A percentile compares a stretch with the other conserved stretches of the same genome.
Evolutionary conservation across 768 basidiomycete species (phyloP).

Genomic region (Chiua virens): DNA sequence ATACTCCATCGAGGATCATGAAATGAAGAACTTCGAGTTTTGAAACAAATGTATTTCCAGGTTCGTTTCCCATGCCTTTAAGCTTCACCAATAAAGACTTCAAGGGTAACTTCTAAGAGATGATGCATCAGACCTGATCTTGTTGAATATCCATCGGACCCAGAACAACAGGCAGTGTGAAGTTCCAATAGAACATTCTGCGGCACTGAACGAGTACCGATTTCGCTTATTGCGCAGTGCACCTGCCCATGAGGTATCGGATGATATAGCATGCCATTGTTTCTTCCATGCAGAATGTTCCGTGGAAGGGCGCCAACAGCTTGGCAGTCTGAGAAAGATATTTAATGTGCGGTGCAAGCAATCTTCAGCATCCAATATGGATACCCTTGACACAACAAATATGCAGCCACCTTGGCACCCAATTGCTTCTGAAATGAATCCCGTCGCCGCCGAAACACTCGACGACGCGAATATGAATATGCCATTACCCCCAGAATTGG

Average conservation of each 20-base stretch:
- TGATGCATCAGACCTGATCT: too few species aligned
- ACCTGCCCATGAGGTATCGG: neutral
- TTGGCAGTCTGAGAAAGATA: neutral
- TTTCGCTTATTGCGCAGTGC: neutral
- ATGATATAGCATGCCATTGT: neutral
- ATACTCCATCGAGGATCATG: too few species aligned
- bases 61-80: too few species aligned
- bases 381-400: neutral
- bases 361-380: neutral
- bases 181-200: too few species aligned
- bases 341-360: neutral
- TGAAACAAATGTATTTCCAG: too few species aligned
- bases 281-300: neutral
- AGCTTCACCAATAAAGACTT: too few species aligned
- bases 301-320: neutral
- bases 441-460: too few species aligned
- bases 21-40: too few species aligned
- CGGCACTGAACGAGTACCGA: neutral
- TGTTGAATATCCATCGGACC: too few species aligned
- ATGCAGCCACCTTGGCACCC: neutral
- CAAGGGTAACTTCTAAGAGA: too few species aligned
- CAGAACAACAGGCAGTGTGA: too few species aligned
- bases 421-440: neutral
- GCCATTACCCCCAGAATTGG: neutral
- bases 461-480: fast-evolving